These are phyloP conservation scores for Trichopus zeylanicus DNA, from an alignment of 116 monocot genomes.

Conservation along the genomic window DNA sequence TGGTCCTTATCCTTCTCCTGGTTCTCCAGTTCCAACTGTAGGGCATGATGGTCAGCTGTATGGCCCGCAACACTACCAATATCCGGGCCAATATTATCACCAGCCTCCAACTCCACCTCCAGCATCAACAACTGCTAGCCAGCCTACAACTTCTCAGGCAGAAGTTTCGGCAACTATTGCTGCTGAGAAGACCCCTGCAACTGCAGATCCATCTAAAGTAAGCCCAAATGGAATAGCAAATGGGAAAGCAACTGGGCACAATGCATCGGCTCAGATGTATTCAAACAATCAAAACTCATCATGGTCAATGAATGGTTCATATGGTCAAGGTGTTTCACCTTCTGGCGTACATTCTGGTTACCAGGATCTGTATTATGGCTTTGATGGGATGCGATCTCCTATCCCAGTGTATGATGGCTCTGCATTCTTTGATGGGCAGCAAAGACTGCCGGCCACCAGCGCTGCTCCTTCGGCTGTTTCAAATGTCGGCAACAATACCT, in stretches of 20 bases:
- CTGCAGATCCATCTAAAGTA: conserved; percentile 32
- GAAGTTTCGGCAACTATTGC: conserved; percentile 33
- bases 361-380: conserved; percentile 41
- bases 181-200: conserved; percentile 27
- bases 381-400: conserved; percentile 55
- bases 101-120: conserved; percentile 27
- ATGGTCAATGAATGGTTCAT: conserved; percentile 23
- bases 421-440: conserved; percentile 37
- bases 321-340: conserved; percentile 26
- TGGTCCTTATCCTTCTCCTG: conserved; percentile 59
- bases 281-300: conserved; percentile 33
- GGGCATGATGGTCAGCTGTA: conserved; percentile 70
- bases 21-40: conserved; percentile 47
- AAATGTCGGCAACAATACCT: conserved; percentile 21
- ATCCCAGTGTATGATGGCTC: conserved; percentile 46
- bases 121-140: conserved; percentile 20
- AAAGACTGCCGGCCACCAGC: conserved; percentile 18
- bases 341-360: conserved; percentile 34
- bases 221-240: conserved; percentile 36
- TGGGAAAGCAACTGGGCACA: conserved; percentile 20
- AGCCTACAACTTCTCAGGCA: conserved; percentile 18
- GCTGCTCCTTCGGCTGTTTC: conserved; percentile 24
- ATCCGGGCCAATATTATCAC: conserved; percentile 45
- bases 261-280: conserved; percentile 12
- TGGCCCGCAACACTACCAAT: conserved; percentile 67